Base-by-base conservation (phyloP, 2,329 filamentous ascomycete species). In the Macrophomina pseudophaseolina region DNA sequence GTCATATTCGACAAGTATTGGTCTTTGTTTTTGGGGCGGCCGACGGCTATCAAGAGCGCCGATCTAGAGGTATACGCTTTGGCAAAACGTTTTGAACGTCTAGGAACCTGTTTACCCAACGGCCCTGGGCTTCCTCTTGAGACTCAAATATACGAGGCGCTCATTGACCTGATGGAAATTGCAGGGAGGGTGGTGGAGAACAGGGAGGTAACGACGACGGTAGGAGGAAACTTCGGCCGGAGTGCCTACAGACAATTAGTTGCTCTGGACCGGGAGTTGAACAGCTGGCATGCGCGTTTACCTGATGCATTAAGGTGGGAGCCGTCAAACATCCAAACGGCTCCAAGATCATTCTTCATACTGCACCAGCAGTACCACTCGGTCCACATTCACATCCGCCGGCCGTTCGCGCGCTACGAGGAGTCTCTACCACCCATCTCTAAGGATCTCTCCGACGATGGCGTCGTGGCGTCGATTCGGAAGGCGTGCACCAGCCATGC, bases 351-450 rank as follows among this genome's bases (percentile, higher is more conserved):
- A 1, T 89, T 80, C 76, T 86, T 86, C 71, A 71, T 86, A 8
- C 74, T 86, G 8, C 84, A 86, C 68, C 84, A 86, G 71, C 84
- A 86, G 70, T 87, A 86, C 66, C 84, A 86, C 63, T 80, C 81
- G 11, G 81, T 80, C 58, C 79, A 86, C 74, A 85, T 86, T 59
- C 74, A 86, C 11, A 77, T 86, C 5, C 85, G 86, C 69, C 77
- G 84, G 1, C 83, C 84, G 0, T 86, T 85, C 78, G 83, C 84
- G 23, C 80, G 81, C 66, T 86, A 86, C 67, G 81, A 81, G 12
- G 78, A 81, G 33, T 76, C 80, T 30, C 69, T 68, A 69, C 74
- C 30, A 68, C 80, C 70, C 68, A 75, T 69, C 54, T 75, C 74
- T 12, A 78, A 80, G 53, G 72, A 78, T 2, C 68, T 62, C 12